Conservation (phyloP, 2,329 filamentous ascomycete species). For the Lasiodiplodia citricola region DNA sequence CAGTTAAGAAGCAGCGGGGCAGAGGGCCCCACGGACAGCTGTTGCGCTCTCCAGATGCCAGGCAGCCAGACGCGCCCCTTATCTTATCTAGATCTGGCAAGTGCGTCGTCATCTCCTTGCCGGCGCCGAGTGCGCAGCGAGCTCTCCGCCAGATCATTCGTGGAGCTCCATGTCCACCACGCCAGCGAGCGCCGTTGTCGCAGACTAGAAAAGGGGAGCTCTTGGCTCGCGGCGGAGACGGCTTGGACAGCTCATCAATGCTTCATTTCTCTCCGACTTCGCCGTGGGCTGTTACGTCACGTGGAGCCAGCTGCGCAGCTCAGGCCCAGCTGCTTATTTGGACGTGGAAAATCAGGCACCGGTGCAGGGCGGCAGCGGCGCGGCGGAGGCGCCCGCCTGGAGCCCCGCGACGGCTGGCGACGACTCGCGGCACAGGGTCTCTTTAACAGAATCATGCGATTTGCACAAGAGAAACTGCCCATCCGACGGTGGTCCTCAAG, state of each 20-base stretch:
- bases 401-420: not conserved
- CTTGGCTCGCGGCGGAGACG: constrained; percentile 2
- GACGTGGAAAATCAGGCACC: not conserved
- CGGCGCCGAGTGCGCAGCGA: not conserved
- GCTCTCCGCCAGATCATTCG: not conserved
- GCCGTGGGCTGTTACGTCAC: constrained; percentile 16
- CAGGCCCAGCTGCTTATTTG: constrained; percentile 2
- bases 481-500: not conserved
- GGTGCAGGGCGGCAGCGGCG: not conserved
- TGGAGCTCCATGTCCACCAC: not conserved
- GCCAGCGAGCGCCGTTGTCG: not conserved
- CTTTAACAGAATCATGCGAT: not conserved
- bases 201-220: not conserved
- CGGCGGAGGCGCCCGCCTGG: not conserved
- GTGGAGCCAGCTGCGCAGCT: not conserved
- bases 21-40: not conserved
- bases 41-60: not conserved
- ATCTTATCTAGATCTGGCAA: constrained; percentile 13
- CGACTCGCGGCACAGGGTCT: not conserved
- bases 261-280: constrained; percentile 18
- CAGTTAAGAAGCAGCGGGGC: not conserved
- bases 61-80: not conserved
- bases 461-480: not conserved
- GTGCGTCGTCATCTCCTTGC: not conserved
- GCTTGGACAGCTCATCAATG: constrained; percentile 11